Evolutionary conservation across 2,329 filamentous ascomycete genomes (phyloP).

Genomic region (Botrytis fabae): DNA sequence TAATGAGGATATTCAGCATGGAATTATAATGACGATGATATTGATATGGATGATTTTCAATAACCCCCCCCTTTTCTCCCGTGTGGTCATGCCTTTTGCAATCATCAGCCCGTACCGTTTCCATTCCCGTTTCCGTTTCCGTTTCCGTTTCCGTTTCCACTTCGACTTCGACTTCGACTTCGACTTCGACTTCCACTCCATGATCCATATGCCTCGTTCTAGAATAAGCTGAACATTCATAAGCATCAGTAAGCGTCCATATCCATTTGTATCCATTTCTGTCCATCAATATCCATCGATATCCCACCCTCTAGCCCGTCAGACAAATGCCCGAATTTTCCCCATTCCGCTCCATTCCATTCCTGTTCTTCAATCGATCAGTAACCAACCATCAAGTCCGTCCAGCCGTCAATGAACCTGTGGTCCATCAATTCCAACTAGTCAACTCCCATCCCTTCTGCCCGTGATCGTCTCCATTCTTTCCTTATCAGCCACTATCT

Average conservation of each 20-base stretch:
- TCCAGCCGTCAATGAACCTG: neutral
- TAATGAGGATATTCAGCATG: neutral
- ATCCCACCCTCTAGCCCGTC: neutral
- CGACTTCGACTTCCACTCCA: too few species aligned
- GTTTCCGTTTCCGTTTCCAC: too few species aligned
- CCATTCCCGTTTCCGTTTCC: neutral
- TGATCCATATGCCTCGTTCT: neutral
- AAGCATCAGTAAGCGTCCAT: too few species aligned
- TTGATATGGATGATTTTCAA: constrained; percentile 1
- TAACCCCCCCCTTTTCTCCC: neutral
- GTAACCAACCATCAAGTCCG: neutral
- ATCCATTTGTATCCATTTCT: neutral
- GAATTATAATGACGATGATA: neutral
- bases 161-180: too few species aligned
- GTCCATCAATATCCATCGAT: neutral
- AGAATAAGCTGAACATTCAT: neutral
- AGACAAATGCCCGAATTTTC: neutral
- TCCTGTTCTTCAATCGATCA: neutral
- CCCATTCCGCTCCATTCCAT: neutral
- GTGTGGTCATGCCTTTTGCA: neutral
- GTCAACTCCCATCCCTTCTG: neutral
- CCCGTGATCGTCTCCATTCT: constrained; percentile 4
- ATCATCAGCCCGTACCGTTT: neutral
- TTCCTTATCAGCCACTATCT: neutral
- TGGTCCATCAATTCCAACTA: neutral